phyloP scores from a whole-genome alignment of 306 rosid species.

The Prunus persica region Prunus_persica_NCBIv2 NC_034016.1:20730501-20731000 shows the following conservation, averaged over 20 bases:
- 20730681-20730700: neutral
- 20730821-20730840: neutral
- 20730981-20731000: neutral
- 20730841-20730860: neutral
- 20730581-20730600: neutral
- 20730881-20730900: conserved; percentile 10
- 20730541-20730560: neutral
- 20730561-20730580: no score
- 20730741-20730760: neutral
- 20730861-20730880: neutral
- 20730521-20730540: neutral
- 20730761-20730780: neutral
- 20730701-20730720: neutral
- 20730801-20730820: no score
- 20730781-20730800: neutral
- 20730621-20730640: neutral
- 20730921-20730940: conserved; percentile 22
- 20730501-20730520: neutral
- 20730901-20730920: conserved; percentile 9
- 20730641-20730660: neutral
- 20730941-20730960: neutral
- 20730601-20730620: neutral
- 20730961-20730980: conserved; percentile 9
- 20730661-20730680: neutral
- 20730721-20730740: neutral